Base-by-base conservation (phyloP, 352 stramenopile species). In the Globisporangium yorkense region DNA sequence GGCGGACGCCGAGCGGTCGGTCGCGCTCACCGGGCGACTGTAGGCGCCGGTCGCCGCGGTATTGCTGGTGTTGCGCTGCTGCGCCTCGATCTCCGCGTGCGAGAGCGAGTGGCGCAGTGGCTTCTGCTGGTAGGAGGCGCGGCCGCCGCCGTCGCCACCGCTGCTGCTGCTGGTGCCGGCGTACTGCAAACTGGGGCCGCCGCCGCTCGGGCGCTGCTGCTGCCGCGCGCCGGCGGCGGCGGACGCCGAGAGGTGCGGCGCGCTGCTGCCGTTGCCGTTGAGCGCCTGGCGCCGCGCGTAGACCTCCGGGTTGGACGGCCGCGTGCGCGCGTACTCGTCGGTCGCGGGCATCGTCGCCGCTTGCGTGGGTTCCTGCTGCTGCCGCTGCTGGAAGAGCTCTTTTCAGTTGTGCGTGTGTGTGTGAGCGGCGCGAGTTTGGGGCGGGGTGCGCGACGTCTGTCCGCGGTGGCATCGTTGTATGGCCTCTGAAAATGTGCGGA, bases 41-140 rank as follows among this genome's bases (percentile, higher is more conserved):
- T 54, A 48, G 12, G 12, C 51, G 33, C 24, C 35, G 10, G 31
- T 12, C 1, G 27, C 37, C 29, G 51, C 31, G 15, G 51, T n/a
- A 18, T 43, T 35, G 1, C 20, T 12, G 21, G 20, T 59, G 6
- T 18, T 43, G 41, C 45, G 29, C 29, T 39, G 59, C 33, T 53
- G 50, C 21, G 63, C 44, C 51, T 54, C 29, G 40, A 80, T 70
- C 21, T 78, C 72, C 33, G 33, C 9, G 58, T 84, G 68, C 37
- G 68, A 72, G 43, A 84, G 70, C 56, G 75, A 82, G 63, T 84
- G 75, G 5, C 75, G 72, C 56, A 78, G 58, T 10, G 72, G 61
- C 13, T 72, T 70, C 27, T 59, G 65, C 52, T 81, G 71, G 60
- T 76, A 72, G 27, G 41, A 37, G 18, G 16, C 29, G 29, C 20